Percentiles rank a stretch among this genome's conserved stretches.
Evolutionary conservation across 345 rosid genomes (phyloP).

Genomic region (Lagerstroemia speciosa): DNA sequence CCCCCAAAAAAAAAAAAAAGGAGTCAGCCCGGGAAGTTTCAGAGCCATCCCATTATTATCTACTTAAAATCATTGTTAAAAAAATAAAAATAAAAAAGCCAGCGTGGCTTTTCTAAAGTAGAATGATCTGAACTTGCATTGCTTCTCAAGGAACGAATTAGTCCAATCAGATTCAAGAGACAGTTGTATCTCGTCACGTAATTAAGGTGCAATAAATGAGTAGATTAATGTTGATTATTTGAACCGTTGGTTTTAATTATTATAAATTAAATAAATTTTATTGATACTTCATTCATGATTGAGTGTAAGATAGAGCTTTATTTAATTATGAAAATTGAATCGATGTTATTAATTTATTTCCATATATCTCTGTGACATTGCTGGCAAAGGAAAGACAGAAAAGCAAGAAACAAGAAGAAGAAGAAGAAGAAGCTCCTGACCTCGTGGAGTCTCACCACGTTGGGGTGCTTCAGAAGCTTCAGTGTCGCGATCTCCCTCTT

Average conservation of each 20-base stretch:
- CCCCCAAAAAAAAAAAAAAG: too few relatives aligned
- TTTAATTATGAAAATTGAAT: too few relatives aligned
- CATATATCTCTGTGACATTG: too few relatives aligned
- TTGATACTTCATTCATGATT: too few relatives aligned
- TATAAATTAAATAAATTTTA: too few relatives aligned
- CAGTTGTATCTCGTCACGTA: too few relatives aligned
- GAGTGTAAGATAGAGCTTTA: too few relatives aligned
- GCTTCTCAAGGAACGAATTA: background rate
- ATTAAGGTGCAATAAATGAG: too few relatives aligned
- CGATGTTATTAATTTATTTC: too few relatives aligned
- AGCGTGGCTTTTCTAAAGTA: background rate
- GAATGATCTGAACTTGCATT: background rate
- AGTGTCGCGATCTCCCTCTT: slow-evolving; percentile 83
- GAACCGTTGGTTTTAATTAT: too few relatives aligned
- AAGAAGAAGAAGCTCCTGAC: slow-evolving; percentile 16
- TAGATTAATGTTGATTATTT: too few relatives aligned
- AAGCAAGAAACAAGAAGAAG: background rate
- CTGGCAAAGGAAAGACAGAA: background rate
- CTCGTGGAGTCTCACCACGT: slow-evolving; percentile 82
- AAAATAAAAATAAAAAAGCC: background rate
- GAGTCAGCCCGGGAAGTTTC: background rate
- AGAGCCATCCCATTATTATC: background rate
- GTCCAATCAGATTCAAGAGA: too few relatives aligned
- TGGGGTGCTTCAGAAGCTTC: slow-evolving; percentile 84
- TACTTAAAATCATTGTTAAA: background rate